These are phyloP conservation scores for Grosmannia clavigera DNA, from an alignment of 2,329 filamentous ascomycete species.

Conservation along the genomic window DNA sequence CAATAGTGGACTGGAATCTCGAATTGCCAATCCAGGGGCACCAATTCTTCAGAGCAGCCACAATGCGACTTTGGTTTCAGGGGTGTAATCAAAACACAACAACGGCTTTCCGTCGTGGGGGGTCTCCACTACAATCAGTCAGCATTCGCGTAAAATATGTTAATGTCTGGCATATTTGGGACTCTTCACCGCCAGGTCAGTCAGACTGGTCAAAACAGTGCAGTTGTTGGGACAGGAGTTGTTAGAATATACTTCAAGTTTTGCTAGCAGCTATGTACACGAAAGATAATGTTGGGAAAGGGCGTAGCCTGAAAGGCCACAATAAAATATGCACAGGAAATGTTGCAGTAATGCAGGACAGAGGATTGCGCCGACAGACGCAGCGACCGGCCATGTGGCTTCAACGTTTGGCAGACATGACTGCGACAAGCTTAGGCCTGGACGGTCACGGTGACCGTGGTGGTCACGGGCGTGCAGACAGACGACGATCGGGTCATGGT, in stretches of 20 bases:
- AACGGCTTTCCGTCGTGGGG: too few species aligned
- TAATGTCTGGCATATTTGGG: too few species aligned
- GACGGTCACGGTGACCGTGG: neutral
- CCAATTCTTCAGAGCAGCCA: too few species aligned
- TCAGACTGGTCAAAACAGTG: too few species aligned
- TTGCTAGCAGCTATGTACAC: neutral
- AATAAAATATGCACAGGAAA: neutral
- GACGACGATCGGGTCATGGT: neutral
- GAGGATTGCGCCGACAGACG: neutral
- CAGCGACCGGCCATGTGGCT: too few species aligned
- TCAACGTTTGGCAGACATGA: neutral
- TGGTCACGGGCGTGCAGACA: neutral
- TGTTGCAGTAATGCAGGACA: neutral
- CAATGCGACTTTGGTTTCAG: too few species aligned
- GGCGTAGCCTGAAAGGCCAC: neutral
- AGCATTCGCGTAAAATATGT: too few species aligned
- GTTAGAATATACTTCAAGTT: neutral
- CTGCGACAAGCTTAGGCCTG: neutral
- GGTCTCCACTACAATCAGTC: too few species aligned
- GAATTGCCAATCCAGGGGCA: too few species aligned
- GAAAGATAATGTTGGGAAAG: neutral
- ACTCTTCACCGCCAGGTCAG: too few species aligned
- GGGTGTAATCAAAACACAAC: too few species aligned
- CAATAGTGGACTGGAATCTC: too few species aligned
- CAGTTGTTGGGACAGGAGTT: neutral